phyloP scores from a whole-genome alignment of 805 yeast genomes.

The Starmerella tilneyi region DNA sequence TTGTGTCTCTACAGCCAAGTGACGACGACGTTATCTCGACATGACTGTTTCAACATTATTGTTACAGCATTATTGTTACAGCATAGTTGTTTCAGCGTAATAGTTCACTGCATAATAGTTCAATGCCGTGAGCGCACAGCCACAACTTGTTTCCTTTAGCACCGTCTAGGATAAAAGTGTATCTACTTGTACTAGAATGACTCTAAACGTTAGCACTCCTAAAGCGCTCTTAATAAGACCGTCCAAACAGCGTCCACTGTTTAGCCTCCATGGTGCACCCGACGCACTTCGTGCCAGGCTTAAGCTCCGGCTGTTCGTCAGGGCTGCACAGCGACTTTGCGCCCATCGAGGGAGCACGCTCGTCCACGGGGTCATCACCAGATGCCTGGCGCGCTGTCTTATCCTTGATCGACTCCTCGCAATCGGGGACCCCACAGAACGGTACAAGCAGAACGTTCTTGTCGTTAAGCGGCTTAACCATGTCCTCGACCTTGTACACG shows the following conservation, averaged over 20 bases:
- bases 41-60: too few species aligned
- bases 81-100: too few species aligned
- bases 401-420: constrained; percentile 96
- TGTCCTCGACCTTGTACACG: constrained; percentile 81
- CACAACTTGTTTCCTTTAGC: neutral
- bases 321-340: constrained; percentile 98
- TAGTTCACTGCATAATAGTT: too few species aligned
- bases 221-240: constrained; percentile 70
- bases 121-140: too few species aligned
- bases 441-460: constrained; percentile 89
- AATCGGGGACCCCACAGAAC: constrained; percentile 91
- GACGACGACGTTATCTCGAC: too few species aligned
- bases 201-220: too few species aligned
- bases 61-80: too few species aligned
- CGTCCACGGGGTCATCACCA: constrained; percentile 77
- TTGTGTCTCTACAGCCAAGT: neutral
- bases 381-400: constrained; percentile 66
- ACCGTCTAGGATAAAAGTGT: too few species aligned
- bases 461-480: constrained; percentile 81
- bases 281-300: constrained; percentile 73
- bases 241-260: constrained; percentile 89
- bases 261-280: constrained; percentile 68
- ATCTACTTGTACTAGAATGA: constrained; percentile 7
- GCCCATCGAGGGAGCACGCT: constrained; percentile 97
- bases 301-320: constrained; percentile 75